Conservation (phyloP, 2,329 filamentous ascomycete genomes). For the Colletotrichum nymphaeae region DNA sequence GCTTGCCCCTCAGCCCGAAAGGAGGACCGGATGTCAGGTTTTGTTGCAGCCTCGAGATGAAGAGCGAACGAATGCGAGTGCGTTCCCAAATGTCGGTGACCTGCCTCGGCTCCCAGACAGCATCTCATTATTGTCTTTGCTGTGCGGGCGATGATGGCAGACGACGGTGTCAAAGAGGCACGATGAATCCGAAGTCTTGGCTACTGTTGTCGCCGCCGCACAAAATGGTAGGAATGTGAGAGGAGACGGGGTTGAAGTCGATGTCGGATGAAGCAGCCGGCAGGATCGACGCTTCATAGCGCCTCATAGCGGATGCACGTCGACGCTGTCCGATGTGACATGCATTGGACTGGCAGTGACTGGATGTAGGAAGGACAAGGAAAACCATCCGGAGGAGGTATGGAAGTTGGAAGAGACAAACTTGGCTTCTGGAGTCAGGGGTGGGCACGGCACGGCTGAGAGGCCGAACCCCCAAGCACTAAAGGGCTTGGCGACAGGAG, state of each 20-base stretch:
- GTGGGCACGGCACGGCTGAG: background rate
- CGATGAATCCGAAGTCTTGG: conserved; percentile 8
- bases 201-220: background rate
- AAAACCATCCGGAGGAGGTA: background rate
- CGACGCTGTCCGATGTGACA: background rate
- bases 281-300: conserved; percentile 25
- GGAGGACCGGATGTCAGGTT: background rate
- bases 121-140: background rate
- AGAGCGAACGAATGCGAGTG: background rate
- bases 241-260: conserved; percentile 5
- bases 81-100: background rate
- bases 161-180: background rate
- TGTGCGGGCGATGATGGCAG: background rate
- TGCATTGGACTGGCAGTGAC: background rate
- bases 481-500: conserved; percentile 26
- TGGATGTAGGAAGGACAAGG: background rate
- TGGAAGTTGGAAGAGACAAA: background rate
- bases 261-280: conserved; percentile 27
- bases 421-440: background rate
- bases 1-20: background rate
- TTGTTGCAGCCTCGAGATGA: background rate
- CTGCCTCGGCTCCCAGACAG: background rate
- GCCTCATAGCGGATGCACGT: conserved; percentile 20
- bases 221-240: background rate
- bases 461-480: conserved; percentile 1